Percentiles rank a stretch among this genome's conserved stretches.
Conservation (phyloP, 1,284 basidiomycete species). For the Austroboletus novae-zelandiae region DNA sequence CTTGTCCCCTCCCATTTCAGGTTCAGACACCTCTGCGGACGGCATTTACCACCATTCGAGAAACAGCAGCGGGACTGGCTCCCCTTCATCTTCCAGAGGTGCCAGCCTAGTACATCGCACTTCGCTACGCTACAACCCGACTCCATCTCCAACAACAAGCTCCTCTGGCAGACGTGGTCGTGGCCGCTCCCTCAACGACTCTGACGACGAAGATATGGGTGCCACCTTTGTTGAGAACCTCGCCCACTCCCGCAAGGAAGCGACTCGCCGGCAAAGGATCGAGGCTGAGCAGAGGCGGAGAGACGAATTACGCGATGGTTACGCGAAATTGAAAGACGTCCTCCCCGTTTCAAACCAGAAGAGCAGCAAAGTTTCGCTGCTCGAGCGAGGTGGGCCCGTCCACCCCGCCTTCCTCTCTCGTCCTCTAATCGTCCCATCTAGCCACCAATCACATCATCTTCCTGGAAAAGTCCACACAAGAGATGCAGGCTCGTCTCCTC, state of each 20-base stretch:
- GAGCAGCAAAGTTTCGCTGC: constrained; percentile 82
- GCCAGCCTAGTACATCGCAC: constrained; percentile 72
- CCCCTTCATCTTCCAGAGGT: constrained; percentile 69
- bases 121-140: constrained; percentile 68
- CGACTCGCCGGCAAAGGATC: constrained; percentile 76
- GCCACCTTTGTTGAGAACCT: constrained; percentile 61
- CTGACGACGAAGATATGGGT: constrained; percentile 77
- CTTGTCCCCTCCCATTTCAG: constrained; percentile 77
- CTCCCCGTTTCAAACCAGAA: constrained; percentile 85
- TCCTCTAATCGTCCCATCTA: constrained; percentile 24
- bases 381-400: constrained; percentile 70
- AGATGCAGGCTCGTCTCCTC: constrained; percentile 62
- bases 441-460: constrained; percentile 72
- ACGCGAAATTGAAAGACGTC: constrained; percentile 81
- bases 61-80: constrained; percentile 73
- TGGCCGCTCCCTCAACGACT: constrained; percentile 62
- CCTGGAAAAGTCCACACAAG: constrained; percentile 67
- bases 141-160: constrained; percentile 68
- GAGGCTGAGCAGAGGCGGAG: constrained; percentile 84
- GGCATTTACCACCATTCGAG: constrained; percentile 68
- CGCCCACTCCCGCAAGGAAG: constrained; percentile 77
- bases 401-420: constrained; percentile 9
- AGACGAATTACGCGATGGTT: constrained; percentile 85
- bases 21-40: constrained; percentile 80
- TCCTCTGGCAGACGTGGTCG: constrained; percentile 66